Evolutionary conservation across 371 early-diverging fungal species (phyloP), one percentile per base, ranked within the genome.

Genomic region (Mortierella sp.): DNA sequence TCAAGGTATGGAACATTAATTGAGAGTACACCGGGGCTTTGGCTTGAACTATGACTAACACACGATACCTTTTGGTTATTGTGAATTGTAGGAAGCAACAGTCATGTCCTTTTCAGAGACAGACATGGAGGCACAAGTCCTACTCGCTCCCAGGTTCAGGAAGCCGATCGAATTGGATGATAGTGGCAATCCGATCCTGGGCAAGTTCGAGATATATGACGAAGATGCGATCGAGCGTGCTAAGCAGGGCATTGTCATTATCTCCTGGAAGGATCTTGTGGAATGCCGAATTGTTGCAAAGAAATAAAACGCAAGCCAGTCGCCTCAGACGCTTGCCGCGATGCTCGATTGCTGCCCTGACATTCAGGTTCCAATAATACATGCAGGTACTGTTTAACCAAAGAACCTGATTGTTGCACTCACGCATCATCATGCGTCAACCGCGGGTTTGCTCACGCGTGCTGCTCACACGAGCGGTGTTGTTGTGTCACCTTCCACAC

Each of bases 181-280:
- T 6, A 54, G 64, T 6, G 77, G 77, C 1, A 31, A 48, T 2
- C 58, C 69, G 5, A 57, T 76, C 16, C 39, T 76, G 2, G 77
- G 77, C 25, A 76, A 76, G 43, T 69, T 76, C 62, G 77, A 76
- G 16, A 46, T 69, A 21, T 76, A 57, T 34, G 66, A 76, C 44
- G 61, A 69, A 34, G 65, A 68, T 14, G 61, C 54, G 27, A n/a
- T 65, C 21, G 62, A 76, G 16, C 52, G 54, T 7, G 43, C 57
- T n/a, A 48, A 48, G 10, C 54, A 44, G 9, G 77, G 77, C n/a
- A 60, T 69, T 39, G 66, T 58, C 0, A n/a, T 39, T 0, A 43
- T 76, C 16, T 69, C 68, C 41, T 39, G 63, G 22, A 28, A 61
- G 16, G 57, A 56, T 17, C 54, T 76, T 29, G 57, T 51, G 0